These are phyloP conservation scores for Suillus discolor DNA, from an alignment of 768 basidiomycete species.

Conservation along the genomic window DNA sequence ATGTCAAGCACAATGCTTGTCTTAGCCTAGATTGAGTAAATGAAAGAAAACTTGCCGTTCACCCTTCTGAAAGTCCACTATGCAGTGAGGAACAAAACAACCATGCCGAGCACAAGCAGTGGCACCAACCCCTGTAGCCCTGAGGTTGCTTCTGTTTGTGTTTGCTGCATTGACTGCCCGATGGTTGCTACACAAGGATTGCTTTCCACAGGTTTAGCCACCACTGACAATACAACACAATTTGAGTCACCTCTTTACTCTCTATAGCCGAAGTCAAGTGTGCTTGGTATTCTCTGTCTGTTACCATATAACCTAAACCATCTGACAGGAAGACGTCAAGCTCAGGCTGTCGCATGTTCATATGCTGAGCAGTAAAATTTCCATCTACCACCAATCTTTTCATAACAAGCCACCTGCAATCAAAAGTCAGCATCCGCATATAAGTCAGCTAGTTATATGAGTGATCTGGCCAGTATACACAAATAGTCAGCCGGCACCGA, in stretches of 20 bases:
- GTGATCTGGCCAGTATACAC: no score
- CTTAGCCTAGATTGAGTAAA: not conserved
- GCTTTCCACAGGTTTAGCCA: no score
- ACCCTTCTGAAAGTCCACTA: constrained; percentile 35
- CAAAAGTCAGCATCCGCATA: not conserved
- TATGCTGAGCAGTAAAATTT: constrained; percentile 16
- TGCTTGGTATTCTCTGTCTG: constrained; percentile 15
- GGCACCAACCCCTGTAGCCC: no score
- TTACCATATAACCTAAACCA: constrained; percentile 31
- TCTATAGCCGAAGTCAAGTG: constrained; percentile 19
- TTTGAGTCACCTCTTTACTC: constrained; percentile 5
- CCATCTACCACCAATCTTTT: constrained; percentile 12
- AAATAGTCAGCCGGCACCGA: no score
- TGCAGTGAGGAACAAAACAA: constrained; percentile 11
- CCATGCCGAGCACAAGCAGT: no score
- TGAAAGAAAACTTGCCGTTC: constrained; percentile 20
- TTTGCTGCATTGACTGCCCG: no score
- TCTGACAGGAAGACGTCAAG: constrained; percentile 29
- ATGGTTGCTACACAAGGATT: no score
- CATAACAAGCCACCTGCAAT: not conserved
- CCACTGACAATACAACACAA: no score
- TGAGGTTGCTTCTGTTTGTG: no score
- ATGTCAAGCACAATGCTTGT: not conserved
- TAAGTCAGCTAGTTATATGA: no score
- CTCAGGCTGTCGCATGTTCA: constrained; percentile 23